Base-by-base conservation (phyloP, 31 red algal genomes). In the Bonnemaisonia californica region DNA sequence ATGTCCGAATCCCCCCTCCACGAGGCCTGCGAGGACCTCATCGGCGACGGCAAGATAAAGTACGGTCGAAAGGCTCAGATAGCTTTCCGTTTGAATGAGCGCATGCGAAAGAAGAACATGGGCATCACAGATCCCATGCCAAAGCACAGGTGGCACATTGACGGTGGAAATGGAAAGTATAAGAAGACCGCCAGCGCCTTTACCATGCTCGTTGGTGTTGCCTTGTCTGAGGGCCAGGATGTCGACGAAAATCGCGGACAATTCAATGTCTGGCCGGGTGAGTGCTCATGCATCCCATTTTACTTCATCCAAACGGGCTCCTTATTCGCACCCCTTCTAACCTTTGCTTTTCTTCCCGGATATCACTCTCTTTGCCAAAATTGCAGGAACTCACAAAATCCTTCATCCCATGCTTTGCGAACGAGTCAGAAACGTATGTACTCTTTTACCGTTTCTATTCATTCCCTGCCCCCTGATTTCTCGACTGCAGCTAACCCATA, bases 181-280 rank as follows among this genome's bases (percentile, higher is more conserved):
- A 57, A 32, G 9, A 61, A 62, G 29, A 82, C 77, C 18, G 86
- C 75, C 1, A 81, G 74, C 19, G 74, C 86, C 11, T 89, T 89
- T 69, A 81, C 76, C n/a, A 18, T 81, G 26, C 57, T 89, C 22
- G 77, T 89, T 24, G 86, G 86, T n/a, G 86, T 89, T 45, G 59
- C 24, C 37, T 36, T 89, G 16, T 89, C 86, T 2, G 31, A 2
- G 16, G 84, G 84, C 1, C 86, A 89, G 35, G 56, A 71, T 51
- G 60, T 89, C 65, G 76, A 89, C 45, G 86, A 89, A 31, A 89
- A 89, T 30, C 77, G 86, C 28, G 86, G 86, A 30, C 86, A 89
- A 56, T 64, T 89, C 30, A 89, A 69, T 41, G 86, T 80, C 36
- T 89, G 86, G 86, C 75, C 86, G 4, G 67, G 84, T 88, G 79